These are phyloP conservation scores for Debaryomycetaceae sp. DNA, from an alignment of 1,139 yeast genomes.

Conservation along the genomic window DNA sequence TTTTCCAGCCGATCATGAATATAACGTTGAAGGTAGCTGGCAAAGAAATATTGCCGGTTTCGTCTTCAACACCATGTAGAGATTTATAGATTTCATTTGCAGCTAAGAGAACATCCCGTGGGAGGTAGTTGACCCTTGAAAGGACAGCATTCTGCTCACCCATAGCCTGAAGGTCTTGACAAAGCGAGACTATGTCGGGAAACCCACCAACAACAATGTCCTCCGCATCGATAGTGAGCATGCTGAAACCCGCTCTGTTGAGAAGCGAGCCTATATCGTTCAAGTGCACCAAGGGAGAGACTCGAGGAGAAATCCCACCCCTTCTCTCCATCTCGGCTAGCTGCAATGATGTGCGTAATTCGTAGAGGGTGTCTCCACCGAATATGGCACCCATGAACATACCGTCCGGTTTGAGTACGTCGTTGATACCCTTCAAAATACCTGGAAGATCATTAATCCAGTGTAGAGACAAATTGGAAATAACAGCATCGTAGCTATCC, in stretches of 20 bases:
- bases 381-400: conserved; percentile 79
- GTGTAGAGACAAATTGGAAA: conserved; percentile 72
- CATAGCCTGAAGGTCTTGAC: conserved; percentile 75
- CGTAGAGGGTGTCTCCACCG: conserved; percentile 83
- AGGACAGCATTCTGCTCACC: conserved; percentile 79
- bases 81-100: conserved; percentile 72
- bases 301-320: conserved; percentile 78
- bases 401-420: conserved; percentile 76
- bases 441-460: conserved; percentile 85
- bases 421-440: conserved; percentile 53
- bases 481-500: conserved; percentile 65
- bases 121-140: conserved; percentile 51
- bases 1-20: conserved; percentile 89
- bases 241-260: conserved; percentile 72
- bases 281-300: conserved; percentile 77
- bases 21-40: conserved; percentile 72
- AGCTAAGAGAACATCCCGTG: conserved; percentile 66
- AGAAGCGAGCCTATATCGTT: conserved; percentile 72
- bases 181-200: conserved; percentile 65
- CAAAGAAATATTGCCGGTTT: conserved; percentile 38
- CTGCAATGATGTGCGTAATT: conserved; percentile 74
- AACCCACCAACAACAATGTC: conserved; percentile 77
- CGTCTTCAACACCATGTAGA: conserved; percentile 64
- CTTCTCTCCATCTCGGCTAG: conserved; percentile 76
- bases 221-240: conserved; percentile 82